phyloP scores from a whole-genome alignment of 345 rosid genomes.

The Kandelia obovata region DNA sequence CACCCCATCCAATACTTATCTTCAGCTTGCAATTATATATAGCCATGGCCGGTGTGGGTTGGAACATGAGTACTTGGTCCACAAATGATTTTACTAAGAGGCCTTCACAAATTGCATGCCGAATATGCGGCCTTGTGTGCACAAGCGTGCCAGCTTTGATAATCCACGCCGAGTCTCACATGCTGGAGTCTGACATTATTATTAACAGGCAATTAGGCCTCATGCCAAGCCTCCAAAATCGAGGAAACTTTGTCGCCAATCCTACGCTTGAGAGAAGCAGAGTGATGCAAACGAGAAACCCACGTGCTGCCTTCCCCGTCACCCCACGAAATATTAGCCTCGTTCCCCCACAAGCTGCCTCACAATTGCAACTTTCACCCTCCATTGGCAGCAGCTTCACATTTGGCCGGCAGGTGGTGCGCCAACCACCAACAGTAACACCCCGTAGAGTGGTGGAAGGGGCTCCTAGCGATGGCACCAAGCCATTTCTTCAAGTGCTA shows the following conservation, averaged over 20 bases:
- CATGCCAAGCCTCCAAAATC: not conserved
- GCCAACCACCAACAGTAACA: not conserved
- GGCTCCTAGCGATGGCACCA: conserved; percentile 10
- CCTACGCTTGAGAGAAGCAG: no score
- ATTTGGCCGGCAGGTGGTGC: not conserved
- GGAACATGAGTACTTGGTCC: conserved; percentile 14
- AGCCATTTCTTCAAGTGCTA: conserved; percentile 23
- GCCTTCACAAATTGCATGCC: conserved; percentile 27
- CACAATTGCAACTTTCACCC: no score
- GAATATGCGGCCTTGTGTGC: conserved; percentile 31
- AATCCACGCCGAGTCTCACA: conserved; percentile 25
- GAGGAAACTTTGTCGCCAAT: not conserved
- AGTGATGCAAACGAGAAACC: no score
- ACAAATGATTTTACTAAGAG: conserved; percentile 1
- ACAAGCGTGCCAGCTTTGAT: conserved; percentile 25
- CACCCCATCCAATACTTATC: not conserved
- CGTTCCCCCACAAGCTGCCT: no score
- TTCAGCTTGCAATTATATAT: not conserved
- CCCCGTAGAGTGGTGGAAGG: not conserved
- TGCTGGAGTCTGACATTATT: not conserved
- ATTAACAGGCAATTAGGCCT: not conserved
- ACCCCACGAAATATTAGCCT: no score
- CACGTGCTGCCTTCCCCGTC: no score
- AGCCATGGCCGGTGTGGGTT: conserved; percentile 22
- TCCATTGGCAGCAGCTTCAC: no score